Evolutionary conservation across 768 basidiomycete genomes (phyloP), one percentile per base, ranked within the genome.

Genomic region (Boletus rubroflammeus): DNA sequence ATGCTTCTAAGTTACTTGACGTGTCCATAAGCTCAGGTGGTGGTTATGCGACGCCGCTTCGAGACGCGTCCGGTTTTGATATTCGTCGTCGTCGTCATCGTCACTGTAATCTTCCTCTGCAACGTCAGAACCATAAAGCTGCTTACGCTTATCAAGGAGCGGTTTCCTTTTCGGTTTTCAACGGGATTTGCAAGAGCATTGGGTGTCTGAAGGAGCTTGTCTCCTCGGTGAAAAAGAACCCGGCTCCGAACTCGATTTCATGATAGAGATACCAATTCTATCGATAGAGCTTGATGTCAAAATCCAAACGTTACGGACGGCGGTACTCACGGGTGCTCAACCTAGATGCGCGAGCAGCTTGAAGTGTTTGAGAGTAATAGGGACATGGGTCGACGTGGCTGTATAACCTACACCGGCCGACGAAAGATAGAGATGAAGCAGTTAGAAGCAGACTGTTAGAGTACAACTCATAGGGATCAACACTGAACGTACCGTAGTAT

Each of bases 321-420:
- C 35, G 23, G 19, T 49, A 68, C 85, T 62, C 63, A 85, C 85
- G 9, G 84, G 81, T 28, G 76, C 70, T 55, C 76, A 76, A 19
- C 86, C 87, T 17, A 91, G 70, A 41, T 77, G 80, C 4, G 88
- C 88, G 44, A 91, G 76, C n/a, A 86, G 63, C 64, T 83, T 80
- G 72, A 91, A 91, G 62, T 89, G 88, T 62, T 87, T 83, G 47
- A 91, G 71, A 6, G 88, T 90, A 31, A 90, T 64, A 21, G 88
- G 89, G 26, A 90, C 85, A 41, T 75, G 80, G 7, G 58, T 54
- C 26, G 59, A 55, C 14, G 61, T 57, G 26, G 63, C 51, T 23
- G 58, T 39, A 36, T 64, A 61, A 45, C 57, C 60, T 29, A 58
- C 55, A 19, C 55, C 62, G n/a, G 67, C 57, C 6, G 64, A 55